Percentiles rank a stretch among this genome's conserved stretches.
Evolutionary conservation across 805 yeast genomes (phyloP).

Genomic region (Lachancea quebecensis): DNA sequence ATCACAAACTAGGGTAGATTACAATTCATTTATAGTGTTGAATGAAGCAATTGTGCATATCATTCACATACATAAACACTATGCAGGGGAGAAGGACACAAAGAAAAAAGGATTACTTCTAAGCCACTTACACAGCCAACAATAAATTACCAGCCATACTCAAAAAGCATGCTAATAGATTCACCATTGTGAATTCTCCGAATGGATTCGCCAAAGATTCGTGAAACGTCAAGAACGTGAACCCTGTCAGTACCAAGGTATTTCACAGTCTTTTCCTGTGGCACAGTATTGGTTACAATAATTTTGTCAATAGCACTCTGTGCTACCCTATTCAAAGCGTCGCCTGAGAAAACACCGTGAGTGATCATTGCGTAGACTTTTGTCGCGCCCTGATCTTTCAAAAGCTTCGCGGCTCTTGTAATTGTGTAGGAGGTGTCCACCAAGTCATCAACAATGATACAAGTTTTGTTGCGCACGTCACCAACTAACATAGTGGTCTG

Average conservation of each 20-base stretch:
- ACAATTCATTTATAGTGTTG: no score
- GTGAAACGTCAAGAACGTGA: slow-evolving; percentile 80
- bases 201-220: slow-evolving; percentile 88
- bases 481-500: slow-evolving; percentile 96
- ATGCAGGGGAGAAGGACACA: neutral
- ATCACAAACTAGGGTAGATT: no score
- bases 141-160: slow-evolving; percentile 46
- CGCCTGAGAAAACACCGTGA: slow-evolving; percentile 90
- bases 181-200: slow-evolving; percentile 97
- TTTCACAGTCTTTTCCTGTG: slow-evolving; percentile 59
- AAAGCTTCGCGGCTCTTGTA: slow-evolving; percentile 81
- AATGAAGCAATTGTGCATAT: no score
- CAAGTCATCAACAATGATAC: slow-evolving; percentile 88
- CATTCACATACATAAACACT: neutral
- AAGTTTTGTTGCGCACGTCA: slow-evolving; percentile 77
- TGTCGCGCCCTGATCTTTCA: slow-evolving; percentile 89
- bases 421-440: slow-evolving; percentile 92
- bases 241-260: slow-evolving; percentile 48
- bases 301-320: slow-evolving; percentile 71
- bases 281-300: slow-evolving; percentile 86
- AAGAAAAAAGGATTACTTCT: no score
- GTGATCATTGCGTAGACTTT: slow-evolving; percentile 83
- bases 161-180: slow-evolving; percentile 87
- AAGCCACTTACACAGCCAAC: neutral
- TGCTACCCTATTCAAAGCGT: slow-evolving; percentile 67